Base-by-base conservation (phyloP, 768 basidiomycete species). In the Dentipellis sp. region DNA sequence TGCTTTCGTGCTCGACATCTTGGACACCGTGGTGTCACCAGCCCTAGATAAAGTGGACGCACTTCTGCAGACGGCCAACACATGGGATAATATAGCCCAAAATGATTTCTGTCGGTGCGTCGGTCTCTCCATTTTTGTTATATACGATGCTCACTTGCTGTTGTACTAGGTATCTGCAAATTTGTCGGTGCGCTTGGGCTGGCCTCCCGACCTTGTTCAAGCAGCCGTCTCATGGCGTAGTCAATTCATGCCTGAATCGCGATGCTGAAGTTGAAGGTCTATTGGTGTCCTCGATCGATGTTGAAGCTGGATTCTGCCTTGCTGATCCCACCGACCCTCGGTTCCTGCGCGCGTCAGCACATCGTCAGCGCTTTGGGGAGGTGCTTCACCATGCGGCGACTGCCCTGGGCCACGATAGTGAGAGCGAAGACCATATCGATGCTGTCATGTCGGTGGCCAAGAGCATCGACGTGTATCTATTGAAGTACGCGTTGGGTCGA, bases 41-140 rank as follows among this genome's bases (percentile, higher is more conserved):
- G 77, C 80, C 5, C 70, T 94, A 16, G 75, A 81, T 56, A 80
- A 79, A 52, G 74, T 97, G 2, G 87, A 92, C 48, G 61, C 62
- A 2, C 72, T 95, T 19, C 71, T 91, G 10, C 72, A 74, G 34
- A 75, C 69, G 7, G 76, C 79, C 8, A 69, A 70, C 12, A 78
- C 69, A 49, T 90, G 91, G 82, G 81, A 88, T 63, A 80, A 71
- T 56, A 70, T 80, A 45, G 74, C 79, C 58, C 80, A 87, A 40
- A 91, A 89, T 63, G 89, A 90, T 66, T 90, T 91, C 64, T 97
- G 94, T 71, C 80, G 92, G 81, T 86, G 69, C 57, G 74, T 66
- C 17, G 12, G 6, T 45, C 19, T 6, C 29, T 29, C 29, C n/a
- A 36, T 48, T 35, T 46, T 61, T 0, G 40, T 42, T 50, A 52